Conservation (phyloP, 208 protist species). For the Herpetomonas tarakana region DNA sequence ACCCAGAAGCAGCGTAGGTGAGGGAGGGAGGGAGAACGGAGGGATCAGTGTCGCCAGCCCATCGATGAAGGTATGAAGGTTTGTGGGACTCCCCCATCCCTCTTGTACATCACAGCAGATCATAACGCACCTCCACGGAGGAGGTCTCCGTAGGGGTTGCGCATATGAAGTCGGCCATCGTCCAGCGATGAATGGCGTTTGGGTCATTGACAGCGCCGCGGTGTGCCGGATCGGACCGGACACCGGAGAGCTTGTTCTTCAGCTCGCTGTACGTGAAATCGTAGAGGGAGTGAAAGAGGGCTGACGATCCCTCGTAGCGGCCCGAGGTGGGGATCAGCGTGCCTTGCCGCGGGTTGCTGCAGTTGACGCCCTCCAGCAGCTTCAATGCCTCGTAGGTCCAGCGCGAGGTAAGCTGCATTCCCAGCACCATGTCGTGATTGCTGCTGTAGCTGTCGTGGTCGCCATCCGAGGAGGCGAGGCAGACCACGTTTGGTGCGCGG, state of each 20-base stretch:
- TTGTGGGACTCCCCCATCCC: too few relatives aligned
- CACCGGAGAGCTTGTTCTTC: not conserved
- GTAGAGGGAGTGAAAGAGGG: conserved; percentile 54
- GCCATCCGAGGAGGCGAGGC: conserved; percentile 57
- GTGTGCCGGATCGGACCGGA: conserved; percentile 32
- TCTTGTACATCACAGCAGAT: conserved; percentile 38
- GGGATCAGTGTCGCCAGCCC: too few relatives aligned
- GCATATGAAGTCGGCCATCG: conserved; percentile 75
- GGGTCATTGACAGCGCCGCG: conserved; percentile 63
- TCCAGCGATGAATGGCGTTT: conserved; percentile 42
- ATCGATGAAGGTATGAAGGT: too few relatives aligned
- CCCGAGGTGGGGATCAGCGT: conserved; percentile 2
- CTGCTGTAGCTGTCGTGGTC: conserved; percentile 70
- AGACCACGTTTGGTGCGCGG: conserved; percentile 75
- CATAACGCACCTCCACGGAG: conserved; percentile 38
- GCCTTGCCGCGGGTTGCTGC: conserved; percentile 18
- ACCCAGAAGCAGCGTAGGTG: too few relatives aligned
- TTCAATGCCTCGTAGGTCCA: conserved; percentile 89
- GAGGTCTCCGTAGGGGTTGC: conserved; percentile 4
- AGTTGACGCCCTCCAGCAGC: conserved; percentile 63
- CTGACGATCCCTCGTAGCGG: conserved; percentile 2
- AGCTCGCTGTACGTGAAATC: conserved; percentile 61
- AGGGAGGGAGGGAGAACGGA: too few relatives aligned
- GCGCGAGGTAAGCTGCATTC: conserved; percentile 84
- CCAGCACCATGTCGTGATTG: conserved; percentile 65